Base-by-base conservation (phyloP, 495 filamentous ascomycete genomes). In the Lophiostoma macrostomum region DNA sequence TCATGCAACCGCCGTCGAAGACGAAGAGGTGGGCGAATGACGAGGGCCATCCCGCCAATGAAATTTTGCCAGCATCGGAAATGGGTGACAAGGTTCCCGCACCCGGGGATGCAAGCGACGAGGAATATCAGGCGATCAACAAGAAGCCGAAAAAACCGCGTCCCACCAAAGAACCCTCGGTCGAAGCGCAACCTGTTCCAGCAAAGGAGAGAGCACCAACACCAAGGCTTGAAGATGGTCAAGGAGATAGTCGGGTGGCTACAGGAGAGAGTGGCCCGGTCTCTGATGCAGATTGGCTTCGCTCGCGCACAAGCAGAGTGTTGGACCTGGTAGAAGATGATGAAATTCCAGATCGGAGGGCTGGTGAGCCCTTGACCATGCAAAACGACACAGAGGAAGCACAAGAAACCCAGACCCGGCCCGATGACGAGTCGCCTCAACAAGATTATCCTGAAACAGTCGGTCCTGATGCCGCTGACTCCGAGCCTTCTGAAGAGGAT, bases 231-330 rank as follows among this genome's bases (percentile, higher is more conserved):
- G 11, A 49, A 20, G 29, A 22, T 37, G 30, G 20, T 12, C n/a
- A 29, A 1, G n/a, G 16, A 47, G 24, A 47, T 3, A 2, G 8
- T 18, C n/a, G 16, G 38, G n/a, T 16, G 30, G 38, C 13, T 53
- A 37, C 12, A 35, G 12, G 27, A n/a, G 44, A 35, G 4, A 20
- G 22, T n/a, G 53, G 43, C 4, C 64, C 71, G 41, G 74, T 80
- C 18, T 84, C 84, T 10, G 94, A 98, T 66, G 78, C 80, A 37
- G 93, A 99, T 66, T 99, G 93, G 93, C 75, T 96, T 41, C 83
- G 93, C 32, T 94, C 87, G 32, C 84, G 88, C 58, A 96, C 90
- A n/a, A 96, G 84, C 67, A 81, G 94, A 58, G 70, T 96, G 38
- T 76, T 97, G 29, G 94, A 90, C 64, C 72, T 97, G 18, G 88